phyloP scores from a whole-genome alignment of 345 rosid genomes.

The Corymbia maculata region DNA sequence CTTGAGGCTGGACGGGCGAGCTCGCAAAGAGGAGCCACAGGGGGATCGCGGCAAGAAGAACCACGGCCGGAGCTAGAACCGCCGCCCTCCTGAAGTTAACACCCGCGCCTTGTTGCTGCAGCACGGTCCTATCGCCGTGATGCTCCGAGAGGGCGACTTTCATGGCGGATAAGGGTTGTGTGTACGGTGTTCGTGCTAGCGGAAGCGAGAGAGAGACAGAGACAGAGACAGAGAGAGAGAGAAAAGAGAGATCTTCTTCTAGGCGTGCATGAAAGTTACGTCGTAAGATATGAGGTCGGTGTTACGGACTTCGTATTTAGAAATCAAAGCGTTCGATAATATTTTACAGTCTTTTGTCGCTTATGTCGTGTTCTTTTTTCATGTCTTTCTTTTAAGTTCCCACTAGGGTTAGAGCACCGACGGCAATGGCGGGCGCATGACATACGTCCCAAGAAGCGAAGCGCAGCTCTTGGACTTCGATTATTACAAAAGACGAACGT shows the following conservation, averaged over 20 bases:
- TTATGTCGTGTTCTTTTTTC: neutral
- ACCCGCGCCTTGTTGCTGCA: neutral
- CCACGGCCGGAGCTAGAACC: neutral
- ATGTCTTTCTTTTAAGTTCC: neutral
- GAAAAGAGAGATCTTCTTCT: neutral
- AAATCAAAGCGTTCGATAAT: neutral
- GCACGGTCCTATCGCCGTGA: neutral
- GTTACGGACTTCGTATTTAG: neutral
- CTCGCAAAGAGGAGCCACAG: conserved; percentile 5
- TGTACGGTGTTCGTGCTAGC: neutral
- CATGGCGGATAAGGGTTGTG: neutral
- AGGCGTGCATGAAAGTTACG: neutral
- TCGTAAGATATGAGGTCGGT: neutral
- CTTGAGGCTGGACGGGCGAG: neutral
- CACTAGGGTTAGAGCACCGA: neutral
- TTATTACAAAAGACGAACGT: neutral
- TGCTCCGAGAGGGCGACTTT: neutral
- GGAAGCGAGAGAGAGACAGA: no score
- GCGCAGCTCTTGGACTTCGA: neutral
- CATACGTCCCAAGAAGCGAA: neutral
- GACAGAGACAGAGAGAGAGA: neutral
- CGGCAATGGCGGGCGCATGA: neutral
- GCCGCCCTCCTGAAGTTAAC: neutral
- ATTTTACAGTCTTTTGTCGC: neutral
- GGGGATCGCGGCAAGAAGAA: conserved; percentile 9